Evolutionary conservation across 305 asterid species (phyloP).

Genomic region (Fraxinus xanthoxyloides): DNA sequence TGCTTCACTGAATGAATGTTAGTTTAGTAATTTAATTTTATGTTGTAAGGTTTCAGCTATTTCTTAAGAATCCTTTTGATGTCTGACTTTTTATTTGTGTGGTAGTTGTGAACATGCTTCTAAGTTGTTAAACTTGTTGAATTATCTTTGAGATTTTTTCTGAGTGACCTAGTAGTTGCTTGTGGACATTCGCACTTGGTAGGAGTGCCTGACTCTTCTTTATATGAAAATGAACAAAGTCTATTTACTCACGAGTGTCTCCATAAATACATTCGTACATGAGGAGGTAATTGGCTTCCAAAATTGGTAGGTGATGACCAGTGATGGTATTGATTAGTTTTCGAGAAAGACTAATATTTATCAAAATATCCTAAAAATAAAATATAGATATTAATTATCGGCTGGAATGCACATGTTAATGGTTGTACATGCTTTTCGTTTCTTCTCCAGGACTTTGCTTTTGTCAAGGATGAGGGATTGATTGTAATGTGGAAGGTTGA

Average conservation of each 20-base stretch:
- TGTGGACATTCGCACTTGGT: neutral
- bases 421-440: neutral
- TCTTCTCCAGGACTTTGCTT: conserved; percentile 4
- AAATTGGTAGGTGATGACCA: neutral
- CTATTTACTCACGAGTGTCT: neutral
- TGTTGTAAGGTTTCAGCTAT: neutral
- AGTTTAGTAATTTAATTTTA: neutral
- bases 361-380: neutral
- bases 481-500: neutral
- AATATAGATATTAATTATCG: neutral
- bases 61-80: neutral
- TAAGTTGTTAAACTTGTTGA: neutral
- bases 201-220: neutral
- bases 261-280: neutral
- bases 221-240: neutral
- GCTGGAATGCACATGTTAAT: conserved; percentile 7
- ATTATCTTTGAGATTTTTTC: neutral
- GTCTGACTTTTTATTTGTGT: neutral
- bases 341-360: neutral
- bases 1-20: neutral
- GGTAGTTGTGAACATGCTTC: neutral
- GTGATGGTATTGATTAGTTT: neutral
- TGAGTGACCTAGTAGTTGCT: neutral
- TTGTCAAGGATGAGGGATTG: neutral
- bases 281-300: neutral